Evolutionary conservation across 2,329 filamentous ascomycete genomes (phyloP).

Genomic region (Apiospora kogelbergensis): DNA sequence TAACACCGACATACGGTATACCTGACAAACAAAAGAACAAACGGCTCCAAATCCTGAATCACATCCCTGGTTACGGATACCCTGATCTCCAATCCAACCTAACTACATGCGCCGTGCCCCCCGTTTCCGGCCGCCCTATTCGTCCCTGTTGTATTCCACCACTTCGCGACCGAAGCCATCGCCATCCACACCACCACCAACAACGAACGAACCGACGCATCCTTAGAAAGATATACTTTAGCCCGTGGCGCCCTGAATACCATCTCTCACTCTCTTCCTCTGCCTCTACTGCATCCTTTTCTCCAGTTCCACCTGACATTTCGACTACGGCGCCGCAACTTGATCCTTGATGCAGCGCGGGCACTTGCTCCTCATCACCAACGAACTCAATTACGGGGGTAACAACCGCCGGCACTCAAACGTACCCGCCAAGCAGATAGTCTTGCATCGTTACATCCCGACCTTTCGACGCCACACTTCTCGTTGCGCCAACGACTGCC

Average conservation of each 20-base stretch:
- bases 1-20: not conserved
- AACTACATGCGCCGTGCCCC: conserved; percentile 3
- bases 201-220: not conserved
- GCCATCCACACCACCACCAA: not conserved
- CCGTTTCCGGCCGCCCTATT: not conserved
- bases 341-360: not conserved
- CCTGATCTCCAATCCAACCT: not conserved
- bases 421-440: not conserved
- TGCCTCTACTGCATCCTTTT: not conserved
- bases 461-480: not conserved
- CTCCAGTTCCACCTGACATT: not conserved
- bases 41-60: conserved; percentile 5
- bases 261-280: not conserved
- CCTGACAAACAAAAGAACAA: conserved; percentile 8
- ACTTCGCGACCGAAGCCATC: not conserved
- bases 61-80: conserved; percentile 1
- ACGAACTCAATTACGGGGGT: not conserved
- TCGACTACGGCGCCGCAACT: not conserved
- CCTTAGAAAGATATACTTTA: not conserved
- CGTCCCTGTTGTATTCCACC: not conserved
- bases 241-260: not conserved
- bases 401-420: not conserved
- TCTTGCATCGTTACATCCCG: not conserved
- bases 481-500: not conserved
- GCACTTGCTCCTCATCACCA: not conserved